Conservation (phyloP, 2,329 filamentous ascomycete species). For the Leptographium flavum region DNA sequence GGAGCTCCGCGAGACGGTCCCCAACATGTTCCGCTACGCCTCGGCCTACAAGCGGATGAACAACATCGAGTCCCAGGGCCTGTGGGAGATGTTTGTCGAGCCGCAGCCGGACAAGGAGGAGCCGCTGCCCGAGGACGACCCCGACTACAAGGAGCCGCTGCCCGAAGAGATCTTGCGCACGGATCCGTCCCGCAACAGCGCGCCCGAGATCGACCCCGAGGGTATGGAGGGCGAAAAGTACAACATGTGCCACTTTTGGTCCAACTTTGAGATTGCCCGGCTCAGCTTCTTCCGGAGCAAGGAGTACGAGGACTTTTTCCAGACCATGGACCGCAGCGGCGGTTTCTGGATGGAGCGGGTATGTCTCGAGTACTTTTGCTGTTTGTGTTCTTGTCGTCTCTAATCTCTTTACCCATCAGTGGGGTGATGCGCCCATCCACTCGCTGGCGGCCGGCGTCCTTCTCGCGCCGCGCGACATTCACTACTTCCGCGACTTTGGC, state of each 20-base stretch:
- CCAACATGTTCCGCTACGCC: constrained; percentile 98
- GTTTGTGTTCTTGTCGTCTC: neutral
- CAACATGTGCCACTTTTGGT: constrained; percentile 99
- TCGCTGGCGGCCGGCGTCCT: constrained; percentile 88
- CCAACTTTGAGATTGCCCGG: constrained; percentile 94
- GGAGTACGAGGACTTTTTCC: constrained; percentile 93
- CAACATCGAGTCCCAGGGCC: constrained; percentile 76
- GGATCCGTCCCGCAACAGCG: constrained; percentile 53
- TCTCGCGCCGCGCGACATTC: constrained; percentile 67
- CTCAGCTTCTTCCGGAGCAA: constrained; percentile 95
- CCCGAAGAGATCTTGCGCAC: constrained; percentile 71
- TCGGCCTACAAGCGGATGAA: constrained; percentile 91
- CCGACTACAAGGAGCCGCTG: constrained; percentile 50
- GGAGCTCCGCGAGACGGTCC: constrained; percentile 91
- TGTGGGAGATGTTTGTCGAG: constrained; percentile 99
- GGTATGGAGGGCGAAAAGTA: constrained; percentile 95
- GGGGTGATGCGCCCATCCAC: constrained; percentile 97
- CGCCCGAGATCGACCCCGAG: constrained; percentile 78
- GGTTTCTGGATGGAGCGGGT: constrained; percentile 99
- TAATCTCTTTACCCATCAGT: constrained; percentile 47
- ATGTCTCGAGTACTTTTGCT: constrained; percentile 20
- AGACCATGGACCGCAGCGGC: constrained; percentile 96
- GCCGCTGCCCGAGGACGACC: constrained; percentile 43
- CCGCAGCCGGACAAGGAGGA: constrained; percentile 52
- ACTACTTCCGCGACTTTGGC: constrained; percentile 98